A percentile compares a stretch with the other conserved stretches of the same genome.
phyloP scores from a whole-genome alignment of 2,329 filamentous ascomycete species.

The Chaetomiaceae sp. region DNA sequence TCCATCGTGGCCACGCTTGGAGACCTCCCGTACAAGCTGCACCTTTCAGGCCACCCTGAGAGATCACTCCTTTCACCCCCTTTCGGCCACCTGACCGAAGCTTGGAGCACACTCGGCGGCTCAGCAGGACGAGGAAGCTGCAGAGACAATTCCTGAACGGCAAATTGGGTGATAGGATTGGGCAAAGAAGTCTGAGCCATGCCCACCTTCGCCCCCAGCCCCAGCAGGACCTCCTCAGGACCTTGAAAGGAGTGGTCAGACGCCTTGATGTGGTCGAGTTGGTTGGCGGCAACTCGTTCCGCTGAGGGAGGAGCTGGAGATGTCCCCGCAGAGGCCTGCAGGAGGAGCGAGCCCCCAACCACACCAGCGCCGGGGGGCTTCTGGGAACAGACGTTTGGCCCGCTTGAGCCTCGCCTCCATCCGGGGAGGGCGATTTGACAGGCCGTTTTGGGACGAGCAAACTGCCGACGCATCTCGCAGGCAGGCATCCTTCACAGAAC shows the following conservation, averaged over 20 bases:
- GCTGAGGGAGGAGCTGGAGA: not conserved
- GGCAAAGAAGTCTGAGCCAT: not conserved
- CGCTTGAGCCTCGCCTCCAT: not conserved
- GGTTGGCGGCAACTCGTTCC: conserved; percentile 4
- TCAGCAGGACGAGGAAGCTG: too few relatives aligned
- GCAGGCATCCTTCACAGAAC: too few relatives aligned
- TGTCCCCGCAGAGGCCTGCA: not conserved
- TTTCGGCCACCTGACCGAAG: too few relatives aligned
- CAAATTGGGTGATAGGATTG: not conserved
- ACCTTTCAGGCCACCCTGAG: too few relatives aligned
- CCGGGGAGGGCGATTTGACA: not conserved
- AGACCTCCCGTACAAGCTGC: too few relatives aligned
- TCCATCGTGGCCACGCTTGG: too few relatives aligned
- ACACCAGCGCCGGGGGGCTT: not conserved
- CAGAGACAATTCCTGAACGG: not conserved
- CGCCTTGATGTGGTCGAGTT: not conserved
- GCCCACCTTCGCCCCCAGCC: not conserved
- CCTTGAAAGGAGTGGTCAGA: not conserved
- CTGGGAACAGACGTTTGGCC: not conserved
- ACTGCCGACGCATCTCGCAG: not conserved
- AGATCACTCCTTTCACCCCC: too few relatives aligned
- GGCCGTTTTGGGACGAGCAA: not conserved
- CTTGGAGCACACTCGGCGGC: too few relatives aligned
- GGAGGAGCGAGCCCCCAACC: not conserved
- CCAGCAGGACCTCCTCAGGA: not conserved